These are phyloP conservation scores for Cantharellus anzutake DNA, from an alignment of 768 basidiomycete species.

Conservation along the genomic window DNA sequence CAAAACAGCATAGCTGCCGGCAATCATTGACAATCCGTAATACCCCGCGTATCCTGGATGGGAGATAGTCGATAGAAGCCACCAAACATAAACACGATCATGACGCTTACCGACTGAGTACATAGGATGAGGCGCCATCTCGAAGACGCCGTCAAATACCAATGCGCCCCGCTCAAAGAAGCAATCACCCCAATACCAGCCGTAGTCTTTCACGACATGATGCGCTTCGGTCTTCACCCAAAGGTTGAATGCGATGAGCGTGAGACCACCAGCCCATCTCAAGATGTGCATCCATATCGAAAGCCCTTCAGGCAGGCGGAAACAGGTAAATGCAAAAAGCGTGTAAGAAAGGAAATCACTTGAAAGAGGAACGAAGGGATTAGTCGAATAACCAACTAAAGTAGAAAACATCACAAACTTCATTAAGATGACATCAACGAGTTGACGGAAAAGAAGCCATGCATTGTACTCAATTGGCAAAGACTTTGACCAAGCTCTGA, in stretches of 20 bases:
- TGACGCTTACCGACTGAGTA: slow-evolving; percentile 58
- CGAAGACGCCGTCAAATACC: slow-evolving; percentile 96
- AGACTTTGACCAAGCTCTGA: slow-evolving; percentile 26
- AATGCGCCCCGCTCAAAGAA: slow-evolving; percentile 87
- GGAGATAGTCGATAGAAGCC: not conserved
- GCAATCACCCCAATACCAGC: slow-evolving; percentile 93
- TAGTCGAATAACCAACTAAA: not conserved
- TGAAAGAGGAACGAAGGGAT: not conserved
- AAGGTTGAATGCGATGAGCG: slow-evolving; percentile 81
- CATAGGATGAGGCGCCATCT: slow-evolving; percentile 87
- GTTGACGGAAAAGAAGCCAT: slow-evolving; percentile 89
- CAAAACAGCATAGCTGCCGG: slow-evolving; percentile 74
- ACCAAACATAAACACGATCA: not conserved
- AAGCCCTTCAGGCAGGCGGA: slow-evolving; percentile 65
- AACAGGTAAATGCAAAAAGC: slow-evolving; percentile 88
- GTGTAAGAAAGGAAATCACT: slow-evolving; percentile 92
- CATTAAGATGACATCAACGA: slow-evolving; percentile 89
- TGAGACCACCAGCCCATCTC: slow-evolving; percentile 80
- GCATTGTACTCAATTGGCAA: slow-evolving; percentile 88
- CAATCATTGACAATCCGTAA: slow-evolving; percentile 84
- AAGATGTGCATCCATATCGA: slow-evolving; percentile 55
- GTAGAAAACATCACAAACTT: slow-evolving; percentile 38
- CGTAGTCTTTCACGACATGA: slow-evolving; percentile 92
- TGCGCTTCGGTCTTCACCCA: slow-evolving; percentile 99
- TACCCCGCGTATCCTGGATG: slow-evolving; percentile 79